Evolutionary conservation across 2,329 filamentous ascomycete species (phyloP), one percentile per base, ranked within the genome.

Genomic region (Alternaria metachromatica): DNA sequence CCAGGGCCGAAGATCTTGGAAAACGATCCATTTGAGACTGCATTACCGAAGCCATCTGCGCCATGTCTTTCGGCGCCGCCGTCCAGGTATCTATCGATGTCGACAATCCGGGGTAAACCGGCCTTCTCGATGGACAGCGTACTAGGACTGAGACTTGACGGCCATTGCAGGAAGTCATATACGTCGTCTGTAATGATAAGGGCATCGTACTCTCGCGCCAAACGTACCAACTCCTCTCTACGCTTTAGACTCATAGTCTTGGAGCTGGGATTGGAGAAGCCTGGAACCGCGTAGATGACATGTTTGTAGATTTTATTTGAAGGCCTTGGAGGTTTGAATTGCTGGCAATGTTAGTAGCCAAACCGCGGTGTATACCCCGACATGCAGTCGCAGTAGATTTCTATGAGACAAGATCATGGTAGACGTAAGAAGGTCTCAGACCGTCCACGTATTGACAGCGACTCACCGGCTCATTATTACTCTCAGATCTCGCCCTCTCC

Each of bases 131-230:
- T 73, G 55, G 53, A 70, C 49, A 72, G 71, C 63, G 30, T 64
- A 60, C 72, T 61, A 30, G 73, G 60, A 12, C 64, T 71, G 41
- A 72, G 68, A 63, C 74, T 77, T 8, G 83, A 72, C 3, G 88
- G 86, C 93, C 94, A 97, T 76, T 94, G 92, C 6, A 98, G 84
- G 69, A 95, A 91, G 78, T 98, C 95, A 77, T 99, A 99, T 10
- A 98, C 94, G 78, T 99, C 96, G 81, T 98, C 95, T 53, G 88
- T 88, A 26, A 97, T 85, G 59, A 97, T 81, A n/a, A 98, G 85
- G 7, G 92, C 93, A 77, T 98, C 90, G 77, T 91, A 88, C 62
- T 89, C 84, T 60, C 95, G 87, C 0, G 95, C 95, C 7, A 97
- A 80, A n/a, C 84, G 82, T 23, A 98, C 89, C 5, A 98, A 85